Percentiles rank a stretch among this genome's conserved stretches.
Evolutionary conservation across 2,329 filamentous ascomycete genomes (phyloP).

Genomic region (Ascocoryne sarcoides): DNA sequence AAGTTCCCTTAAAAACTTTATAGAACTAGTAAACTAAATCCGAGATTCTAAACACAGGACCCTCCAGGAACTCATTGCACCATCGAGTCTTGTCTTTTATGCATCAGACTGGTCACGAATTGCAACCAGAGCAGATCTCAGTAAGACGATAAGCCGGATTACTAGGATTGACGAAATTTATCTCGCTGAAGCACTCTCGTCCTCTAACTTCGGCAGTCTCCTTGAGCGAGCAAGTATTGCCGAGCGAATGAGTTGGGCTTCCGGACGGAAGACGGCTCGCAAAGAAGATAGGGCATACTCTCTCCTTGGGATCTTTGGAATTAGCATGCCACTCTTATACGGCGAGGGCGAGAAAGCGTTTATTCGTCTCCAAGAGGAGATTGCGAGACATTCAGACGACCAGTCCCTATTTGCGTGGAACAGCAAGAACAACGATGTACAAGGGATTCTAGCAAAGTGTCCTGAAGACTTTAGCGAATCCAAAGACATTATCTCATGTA

Average conservation of each 20-base stretch:
- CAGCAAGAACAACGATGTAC: neutral
- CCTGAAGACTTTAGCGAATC: neutral
- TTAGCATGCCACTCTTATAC: constrained; percentile 37
- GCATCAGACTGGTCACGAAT: neutral
- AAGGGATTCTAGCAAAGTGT: neutral
- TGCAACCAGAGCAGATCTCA: neutral
- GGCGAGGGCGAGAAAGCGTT: constrained; percentile 26
- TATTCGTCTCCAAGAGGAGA: constrained; percentile 3
- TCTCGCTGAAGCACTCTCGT: neutral
- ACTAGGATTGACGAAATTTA: neutral
- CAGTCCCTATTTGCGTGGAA: constrained; percentile 28
- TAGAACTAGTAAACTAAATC: no score
- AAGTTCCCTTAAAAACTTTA: no score
- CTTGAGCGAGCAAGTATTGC: constrained; percentile 19
- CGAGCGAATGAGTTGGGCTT: constrained; percentile 34
- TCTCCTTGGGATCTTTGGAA: constrained; percentile 34
- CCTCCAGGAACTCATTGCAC: constrained; percentile 1
- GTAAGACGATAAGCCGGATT: neutral
- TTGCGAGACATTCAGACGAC: neutral
- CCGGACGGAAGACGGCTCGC: constrained; percentile 28
- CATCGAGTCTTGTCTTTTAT: neutral
- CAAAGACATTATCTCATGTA: neutral
- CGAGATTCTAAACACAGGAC: no score
- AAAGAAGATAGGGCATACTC: constrained; percentile 37
- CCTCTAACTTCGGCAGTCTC: neutral